Percentiles rank a stretch among this genome's conserved stretches.
Evolutionary conservation across 495 filamentous ascomycete species (phyloP).

Genomic region (Aspergillus sclerotioniger): DNA sequence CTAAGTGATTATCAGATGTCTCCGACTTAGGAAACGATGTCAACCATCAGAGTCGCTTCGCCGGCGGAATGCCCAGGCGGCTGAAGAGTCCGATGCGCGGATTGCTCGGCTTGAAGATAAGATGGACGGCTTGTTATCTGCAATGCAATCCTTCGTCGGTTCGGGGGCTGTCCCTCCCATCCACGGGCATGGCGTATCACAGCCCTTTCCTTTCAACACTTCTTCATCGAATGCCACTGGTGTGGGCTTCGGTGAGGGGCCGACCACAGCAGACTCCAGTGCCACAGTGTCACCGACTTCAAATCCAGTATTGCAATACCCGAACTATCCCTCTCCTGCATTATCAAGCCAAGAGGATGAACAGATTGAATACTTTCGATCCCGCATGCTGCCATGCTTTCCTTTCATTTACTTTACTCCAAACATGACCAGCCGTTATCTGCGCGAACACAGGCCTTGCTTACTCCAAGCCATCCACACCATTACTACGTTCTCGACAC

Average conservation of each 20-base stretch:
- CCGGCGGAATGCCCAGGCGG: conserved; percentile 25
- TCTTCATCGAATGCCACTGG: conserved; percentile 4
- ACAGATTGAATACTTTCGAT: conserved; percentile 37
- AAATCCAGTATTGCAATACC: background rate
- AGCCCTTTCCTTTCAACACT: conserved; percentile 7
- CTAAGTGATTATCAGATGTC: conserved; percentile 37
- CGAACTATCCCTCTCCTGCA: too few species aligned
- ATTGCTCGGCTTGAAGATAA: conserved; percentile 45
- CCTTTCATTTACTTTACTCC: conserved; percentile 38
- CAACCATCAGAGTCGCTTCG: conserved; percentile 32
- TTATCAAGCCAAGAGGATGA: conserved; percentile 40
- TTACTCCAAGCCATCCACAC: conserved; percentile 26
- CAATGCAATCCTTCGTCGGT: conserved; percentile 21
- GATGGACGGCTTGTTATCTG: conserved; percentile 26
- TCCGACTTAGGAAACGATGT: conserved; percentile 41
- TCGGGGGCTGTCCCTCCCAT: too few species aligned
- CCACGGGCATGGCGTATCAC: too few species aligned
- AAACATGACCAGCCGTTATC: conserved; percentile 21
- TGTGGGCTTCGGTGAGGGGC: background rate
- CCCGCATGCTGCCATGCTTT: conserved; percentile 38
- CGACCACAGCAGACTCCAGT: background rate
- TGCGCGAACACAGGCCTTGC: conserved; percentile 24
- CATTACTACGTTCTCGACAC: conserved; percentile 26
- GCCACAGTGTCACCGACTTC: conserved; percentile 5
- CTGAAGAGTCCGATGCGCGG: conserved; percentile 40